These are phyloP conservation scores for Alternaria hordeiaustralica DNA, from an alignment of 2,329 filamentous ascomycete species.

Conservation along the genomic window DNA sequence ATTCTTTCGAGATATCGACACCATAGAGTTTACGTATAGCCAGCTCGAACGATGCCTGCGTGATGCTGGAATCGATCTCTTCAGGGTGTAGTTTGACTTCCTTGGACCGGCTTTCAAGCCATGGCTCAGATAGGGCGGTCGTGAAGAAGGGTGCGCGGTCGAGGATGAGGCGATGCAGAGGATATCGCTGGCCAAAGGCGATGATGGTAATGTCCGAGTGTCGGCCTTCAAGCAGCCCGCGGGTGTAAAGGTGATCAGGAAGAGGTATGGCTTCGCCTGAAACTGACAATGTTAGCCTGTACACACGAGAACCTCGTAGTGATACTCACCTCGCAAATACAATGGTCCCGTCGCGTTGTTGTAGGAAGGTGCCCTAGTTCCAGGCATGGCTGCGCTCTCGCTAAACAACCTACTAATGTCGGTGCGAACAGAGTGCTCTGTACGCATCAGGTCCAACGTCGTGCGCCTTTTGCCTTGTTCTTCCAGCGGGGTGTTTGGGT, in stretches of 20 bases:
- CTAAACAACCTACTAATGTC: slow-evolving; percentile 56
- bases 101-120: slow-evolving; percentile 60
- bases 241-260: slow-evolving; percentile 59
- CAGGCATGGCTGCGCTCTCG: slow-evolving; percentile 45
- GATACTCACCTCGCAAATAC: slow-evolving; percentile 37
- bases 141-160: slow-evolving; percentile 64
- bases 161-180: slow-evolving; percentile 61
- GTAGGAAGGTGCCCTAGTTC: slow-evolving; percentile 53
- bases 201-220: slow-evolving; percentile 62
- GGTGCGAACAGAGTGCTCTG: slow-evolving; percentile 51
- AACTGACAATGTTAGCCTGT: slow-evolving; percentile 29
- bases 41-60: slow-evolving; percentile 60
- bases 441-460: slow-evolving; percentile 35
- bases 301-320: neutral
- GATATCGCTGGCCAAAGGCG: slow-evolving; percentile 60
- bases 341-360: slow-evolving; percentile 45
- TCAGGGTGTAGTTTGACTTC: slow-evolving; percentile 61
- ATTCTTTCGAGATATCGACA: slow-evolving; percentile 55
- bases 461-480: slow-evolving; percentile 31
- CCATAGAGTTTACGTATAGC: slow-evolving; percentile 63
- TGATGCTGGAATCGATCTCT: slow-evolving; percentile 62
- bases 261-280: slow-evolving; percentile 51
- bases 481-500: slow-evolving; percentile 52
- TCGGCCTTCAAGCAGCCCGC: slow-evolving; percentile 58
- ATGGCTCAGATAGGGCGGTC: slow-evolving; percentile 61